A percentile compares a stretch with the other conserved stretches of the same genome.
Conservation (phyloP, 2,329 filamentous ascomycete genomes). For the Tolypocladium sp. region DNA sequence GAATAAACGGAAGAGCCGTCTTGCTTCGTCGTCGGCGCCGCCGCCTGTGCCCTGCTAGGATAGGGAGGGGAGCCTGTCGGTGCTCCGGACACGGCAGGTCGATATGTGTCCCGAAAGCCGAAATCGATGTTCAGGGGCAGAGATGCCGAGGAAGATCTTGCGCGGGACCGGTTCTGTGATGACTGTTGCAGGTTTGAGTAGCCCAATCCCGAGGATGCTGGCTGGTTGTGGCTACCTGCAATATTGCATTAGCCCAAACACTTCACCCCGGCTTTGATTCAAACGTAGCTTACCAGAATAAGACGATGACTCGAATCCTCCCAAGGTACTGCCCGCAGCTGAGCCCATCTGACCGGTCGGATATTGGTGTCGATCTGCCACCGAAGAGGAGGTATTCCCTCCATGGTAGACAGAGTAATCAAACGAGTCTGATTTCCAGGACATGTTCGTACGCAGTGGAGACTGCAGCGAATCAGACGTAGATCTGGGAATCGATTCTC, state of each 20-base stretch:
- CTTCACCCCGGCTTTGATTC: neutral
- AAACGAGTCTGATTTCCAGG: slow-evolving; percentile 52
- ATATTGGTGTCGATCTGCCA: slow-evolving; percentile 38
- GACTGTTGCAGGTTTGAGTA: slow-evolving; percentile 33
- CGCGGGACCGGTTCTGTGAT: slow-evolving; percentile 34
- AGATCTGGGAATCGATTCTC: slow-evolving; percentile 47
- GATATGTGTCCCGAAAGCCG: slow-evolving; percentile 19
- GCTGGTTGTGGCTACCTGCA: slow-evolving; percentile 4
- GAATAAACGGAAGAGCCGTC: slow-evolving; percentile 36
- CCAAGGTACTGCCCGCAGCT: slow-evolving; percentile 22
- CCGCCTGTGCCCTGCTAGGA: neutral
- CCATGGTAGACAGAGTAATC: slow-evolving; percentile 46
- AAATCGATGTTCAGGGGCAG: slow-evolving; percentile 36
- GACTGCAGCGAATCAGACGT: slow-evolving; percentile 51
- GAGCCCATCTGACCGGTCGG: slow-evolving; percentile 34
- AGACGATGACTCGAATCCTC: slow-evolving; percentile 40
- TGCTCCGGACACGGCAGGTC: slow-evolving; percentile 17
- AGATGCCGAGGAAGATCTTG: slow-evolving; percentile 39
- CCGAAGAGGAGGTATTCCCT: slow-evolving; percentile 34
- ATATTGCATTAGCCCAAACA: neutral
- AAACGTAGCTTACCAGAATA: slow-evolving; percentile 38
- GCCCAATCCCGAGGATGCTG: slow-evolving; percentile 27
- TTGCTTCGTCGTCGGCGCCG: slow-evolving; percentile 26
- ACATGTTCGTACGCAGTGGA: slow-evolving; percentile 49
- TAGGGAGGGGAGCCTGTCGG: neutral